phyloP scores from a whole-genome alignment of 225 moss, liverwort and hornwort genomes.

The Antitrichia curtipendula region DNA sequence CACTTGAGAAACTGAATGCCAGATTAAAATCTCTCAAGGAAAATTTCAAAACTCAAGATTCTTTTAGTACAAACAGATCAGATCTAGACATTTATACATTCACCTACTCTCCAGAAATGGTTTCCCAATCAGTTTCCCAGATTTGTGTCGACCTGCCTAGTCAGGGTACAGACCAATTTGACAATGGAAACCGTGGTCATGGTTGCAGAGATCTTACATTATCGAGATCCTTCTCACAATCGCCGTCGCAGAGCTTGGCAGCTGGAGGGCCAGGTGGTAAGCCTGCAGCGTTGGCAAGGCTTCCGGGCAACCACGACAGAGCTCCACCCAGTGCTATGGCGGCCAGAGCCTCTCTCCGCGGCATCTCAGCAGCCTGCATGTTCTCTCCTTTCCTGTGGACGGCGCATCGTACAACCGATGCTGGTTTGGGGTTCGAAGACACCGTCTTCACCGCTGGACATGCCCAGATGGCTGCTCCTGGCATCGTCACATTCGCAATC shows the following conservation, averaged over 20 bases:
- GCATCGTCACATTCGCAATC: neutral
- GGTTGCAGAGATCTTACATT: constrained; percentile 33
- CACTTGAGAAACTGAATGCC: neutral
- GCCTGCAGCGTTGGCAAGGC: constrained; percentile 29
- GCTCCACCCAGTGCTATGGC: constrained; percentile 50
- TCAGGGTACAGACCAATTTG: neutral
- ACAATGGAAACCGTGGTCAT: neutral
- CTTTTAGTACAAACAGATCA: neutral
- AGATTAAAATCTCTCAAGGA: neutral
- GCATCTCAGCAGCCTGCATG: constrained; percentile 9
- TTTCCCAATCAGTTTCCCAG: neutral
- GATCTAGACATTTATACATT: neutral
- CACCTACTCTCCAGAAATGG: neutral
- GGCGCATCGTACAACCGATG: constrained; percentile 17
- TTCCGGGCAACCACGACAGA: constrained; percentile 35
- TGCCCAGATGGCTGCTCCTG: constrained; percentile 35
- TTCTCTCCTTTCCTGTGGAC: constrained; percentile 13
- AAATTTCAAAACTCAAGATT: neutral
- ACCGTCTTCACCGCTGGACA: constrained; percentile 18
- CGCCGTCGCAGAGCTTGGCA: constrained; percentile 53
- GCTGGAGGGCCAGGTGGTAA: constrained; percentile 61
- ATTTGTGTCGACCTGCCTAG: neutral
- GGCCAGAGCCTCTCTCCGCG: constrained; percentile 55
- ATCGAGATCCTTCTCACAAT: constrained; percentile 79
- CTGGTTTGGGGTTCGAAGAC: neutral